phyloP scores from a whole-genome alignment of 2,329 filamentous ascomycete species.

The Cordyceps pruinosa region DNA sequence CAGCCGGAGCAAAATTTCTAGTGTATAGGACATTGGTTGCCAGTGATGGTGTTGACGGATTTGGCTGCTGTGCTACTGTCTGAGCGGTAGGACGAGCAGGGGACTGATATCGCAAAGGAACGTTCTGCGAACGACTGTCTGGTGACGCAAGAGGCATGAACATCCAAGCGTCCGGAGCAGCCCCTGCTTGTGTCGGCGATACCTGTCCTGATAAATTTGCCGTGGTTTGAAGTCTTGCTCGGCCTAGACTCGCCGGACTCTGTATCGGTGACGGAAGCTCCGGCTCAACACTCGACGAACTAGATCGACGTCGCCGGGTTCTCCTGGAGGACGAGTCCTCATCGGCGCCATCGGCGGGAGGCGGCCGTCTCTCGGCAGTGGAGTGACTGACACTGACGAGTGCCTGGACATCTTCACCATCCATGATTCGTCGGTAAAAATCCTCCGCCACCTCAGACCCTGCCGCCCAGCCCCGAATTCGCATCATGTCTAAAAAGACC shows the following conservation, averaged over 20 bases:
- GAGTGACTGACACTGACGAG: background rate
- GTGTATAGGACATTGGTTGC: background rate
- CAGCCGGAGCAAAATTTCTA: background rate
- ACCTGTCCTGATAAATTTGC: background rate
- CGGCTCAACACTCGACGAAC: background rate
- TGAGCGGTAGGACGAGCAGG: background rate
- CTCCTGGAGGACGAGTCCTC: background rate
- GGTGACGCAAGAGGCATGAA: background rate
- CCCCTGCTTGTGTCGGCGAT: background rate
- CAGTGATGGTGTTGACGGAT: background rate
- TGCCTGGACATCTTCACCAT: background rate
- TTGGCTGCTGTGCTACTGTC: background rate
- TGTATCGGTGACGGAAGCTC: background rate
- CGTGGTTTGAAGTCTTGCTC: background rate
- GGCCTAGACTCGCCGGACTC: background rate
- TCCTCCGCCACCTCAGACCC: slow-evolving; percentile 1
- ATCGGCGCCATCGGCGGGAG: background rate
- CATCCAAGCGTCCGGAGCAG: background rate
- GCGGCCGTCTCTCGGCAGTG: background rate
- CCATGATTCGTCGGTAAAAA: background rate
- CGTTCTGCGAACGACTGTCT: background rate
- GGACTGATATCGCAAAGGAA: background rate
- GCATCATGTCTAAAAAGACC: slow-evolving; percentile 27
- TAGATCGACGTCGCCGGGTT: background rate
- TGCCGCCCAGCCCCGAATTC: slow-evolving; percentile 17